Conservation (phyloP, 163 green algal genomes). For the Chlorella variabilis region DNA sequence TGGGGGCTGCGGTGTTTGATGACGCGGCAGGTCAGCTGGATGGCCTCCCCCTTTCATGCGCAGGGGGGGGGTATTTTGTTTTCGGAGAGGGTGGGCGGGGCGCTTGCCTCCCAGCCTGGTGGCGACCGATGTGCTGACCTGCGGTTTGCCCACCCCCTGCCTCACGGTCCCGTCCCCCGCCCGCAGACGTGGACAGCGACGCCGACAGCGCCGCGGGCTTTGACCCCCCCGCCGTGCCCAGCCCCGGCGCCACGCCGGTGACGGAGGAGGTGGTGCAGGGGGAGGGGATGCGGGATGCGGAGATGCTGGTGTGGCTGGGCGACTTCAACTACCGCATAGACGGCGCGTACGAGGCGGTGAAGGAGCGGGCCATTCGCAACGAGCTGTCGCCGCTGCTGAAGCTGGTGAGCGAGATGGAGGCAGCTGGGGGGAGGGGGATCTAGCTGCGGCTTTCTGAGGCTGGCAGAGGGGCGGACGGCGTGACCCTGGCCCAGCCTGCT, state of each 20-base stretch:
- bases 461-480: too few relatives aligned
- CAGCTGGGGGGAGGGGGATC: too few relatives aligned
- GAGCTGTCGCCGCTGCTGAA: conserved; percentile 49
- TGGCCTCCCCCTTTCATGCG: background rate
- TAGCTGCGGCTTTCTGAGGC: too few relatives aligned
- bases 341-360: conserved; percentile 57
- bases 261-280: conserved; percentile 30
- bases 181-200: conserved; percentile 19
- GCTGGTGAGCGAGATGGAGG: conserved; percentile 2
- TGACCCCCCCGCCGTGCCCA: background rate
- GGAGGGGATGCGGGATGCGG: conserved; percentile 52
- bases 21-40: background rate
- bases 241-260: background rate
- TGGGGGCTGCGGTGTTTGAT: background rate
- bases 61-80: too few relatives aligned
- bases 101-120: too few relatives aligned
- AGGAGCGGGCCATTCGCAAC: conserved; percentile 37
- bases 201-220: conserved; percentile 5
- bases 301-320: conserved; percentile 79
- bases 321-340: conserved; percentile 95
- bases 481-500: too few relatives aligned
- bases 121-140: too few relatives aligned
- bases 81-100: too few relatives aligned
- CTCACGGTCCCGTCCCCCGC: too few relatives aligned
- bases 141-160: background rate